A percentile compares a stretch with the other conserved stretches of the same genome.
Conservation (phyloP, 1,284 basidiomycete genomes). For the Neonothopanus nambi region DNA sequence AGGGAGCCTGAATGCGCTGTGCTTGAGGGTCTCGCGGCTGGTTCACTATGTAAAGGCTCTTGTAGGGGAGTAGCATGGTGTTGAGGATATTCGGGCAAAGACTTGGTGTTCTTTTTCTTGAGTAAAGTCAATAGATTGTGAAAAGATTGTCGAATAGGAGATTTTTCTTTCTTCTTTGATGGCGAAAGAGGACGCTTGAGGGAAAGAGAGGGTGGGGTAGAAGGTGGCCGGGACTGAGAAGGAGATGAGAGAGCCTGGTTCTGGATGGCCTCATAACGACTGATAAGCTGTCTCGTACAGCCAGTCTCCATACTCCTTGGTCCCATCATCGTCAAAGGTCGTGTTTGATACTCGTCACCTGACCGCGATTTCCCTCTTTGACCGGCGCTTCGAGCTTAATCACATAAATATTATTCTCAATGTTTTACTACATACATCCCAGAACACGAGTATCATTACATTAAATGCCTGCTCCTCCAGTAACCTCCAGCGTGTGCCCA, state of each 20-base stretch:
- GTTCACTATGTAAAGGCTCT: neutral
- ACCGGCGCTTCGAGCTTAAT: neutral
- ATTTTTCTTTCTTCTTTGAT: conserved; percentile 40
- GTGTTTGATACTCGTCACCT: too few species aligned
- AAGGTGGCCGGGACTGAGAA: conserved; percentile 15
- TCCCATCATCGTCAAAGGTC: too few species aligned
- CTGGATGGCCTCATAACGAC: too few species aligned
- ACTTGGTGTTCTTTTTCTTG: conserved; percentile 47
- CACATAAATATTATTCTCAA: neutral
- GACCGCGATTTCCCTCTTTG: too few species aligned
- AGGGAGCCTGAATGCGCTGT: conserved; percentile 40
- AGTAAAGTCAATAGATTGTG: conserved; percentile 65
- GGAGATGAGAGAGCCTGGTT: neutral
- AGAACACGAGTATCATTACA: neutral
- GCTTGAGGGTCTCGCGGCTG: neutral
- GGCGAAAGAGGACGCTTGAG: conserved; percentile 17
- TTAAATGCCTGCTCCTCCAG: conserved; percentile 73
- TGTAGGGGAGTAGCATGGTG: neutral
- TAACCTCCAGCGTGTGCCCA: conserved; percentile 82
- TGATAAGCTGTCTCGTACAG: too few species aligned
- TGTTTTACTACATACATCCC: neutral
- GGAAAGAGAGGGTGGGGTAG: conserved; percentile 22
- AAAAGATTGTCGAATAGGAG: conserved; percentile 65
- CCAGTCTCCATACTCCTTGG: too few species aligned
- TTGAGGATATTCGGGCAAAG: too few species aligned